Conservation (phyloP, 441 rosid genomes). For the Mallotus repandus region DNA sequence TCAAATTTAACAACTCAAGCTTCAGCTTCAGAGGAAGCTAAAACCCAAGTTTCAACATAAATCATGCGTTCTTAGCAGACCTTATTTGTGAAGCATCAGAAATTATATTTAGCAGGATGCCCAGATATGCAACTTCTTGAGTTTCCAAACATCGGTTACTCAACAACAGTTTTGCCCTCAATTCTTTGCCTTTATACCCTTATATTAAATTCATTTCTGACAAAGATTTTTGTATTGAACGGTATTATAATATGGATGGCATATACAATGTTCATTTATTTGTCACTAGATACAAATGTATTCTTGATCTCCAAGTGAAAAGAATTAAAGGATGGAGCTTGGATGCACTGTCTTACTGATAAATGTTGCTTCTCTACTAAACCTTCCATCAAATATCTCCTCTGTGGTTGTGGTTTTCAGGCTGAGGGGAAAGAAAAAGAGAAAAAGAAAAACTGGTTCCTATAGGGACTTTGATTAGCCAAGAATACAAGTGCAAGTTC, state of each 20-base stretch:
- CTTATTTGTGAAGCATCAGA: not conserved
- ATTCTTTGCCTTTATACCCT: not conserved
- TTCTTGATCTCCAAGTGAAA: not conserved
- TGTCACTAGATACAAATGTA: not conserved
- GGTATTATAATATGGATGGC: not conserved
- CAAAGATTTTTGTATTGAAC: not conserved
- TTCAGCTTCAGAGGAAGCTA: conserved; percentile 27
- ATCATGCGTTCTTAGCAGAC: not conserved
- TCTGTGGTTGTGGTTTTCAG: too few relatives aligned
- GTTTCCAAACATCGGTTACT: not conserved
- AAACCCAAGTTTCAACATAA: conserved; percentile 7
- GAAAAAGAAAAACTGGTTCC: too few relatives aligned
- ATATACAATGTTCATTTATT: not conserved
- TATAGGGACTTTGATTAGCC: too few relatives aligned
- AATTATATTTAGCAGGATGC: not conserved
- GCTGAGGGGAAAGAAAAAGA: too few relatives aligned
- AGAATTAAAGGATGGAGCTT: not conserved
- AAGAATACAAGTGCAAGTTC: too few relatives aligned
- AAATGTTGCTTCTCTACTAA: not conserved
- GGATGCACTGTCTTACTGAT: not conserved
- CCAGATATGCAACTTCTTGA: not conserved
- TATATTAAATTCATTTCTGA: not conserved
- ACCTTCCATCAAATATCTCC: too few relatives aligned
- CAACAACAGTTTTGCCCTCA: not conserved
- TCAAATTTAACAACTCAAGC: conserved; percentile 12